Base-by-base conservation (phyloP, 495 filamentous ascomycete species). In the Patellaria atrata region DNA sequence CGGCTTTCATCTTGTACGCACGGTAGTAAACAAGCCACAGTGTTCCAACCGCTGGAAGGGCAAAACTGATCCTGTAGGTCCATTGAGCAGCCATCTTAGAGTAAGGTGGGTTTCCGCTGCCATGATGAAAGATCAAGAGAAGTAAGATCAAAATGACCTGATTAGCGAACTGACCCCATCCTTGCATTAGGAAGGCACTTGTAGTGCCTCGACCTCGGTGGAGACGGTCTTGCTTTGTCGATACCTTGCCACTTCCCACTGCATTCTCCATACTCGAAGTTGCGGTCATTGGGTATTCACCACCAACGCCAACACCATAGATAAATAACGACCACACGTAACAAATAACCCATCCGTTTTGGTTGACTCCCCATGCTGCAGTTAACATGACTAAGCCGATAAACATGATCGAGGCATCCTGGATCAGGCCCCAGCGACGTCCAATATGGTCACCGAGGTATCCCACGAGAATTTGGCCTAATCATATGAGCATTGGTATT, bases 231-330 rank as follows among this genome's bases (percentile, higher is more conserved):
- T 89, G 81, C 41, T 73, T 75, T 39, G 83, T 87, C 6, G 84
- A 94, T 22, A 94, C 59, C 50, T 77, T 81, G 25, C 85, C 85
- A 22, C 82, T 76, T 13, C 77, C 73, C 24, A 86, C 74, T 9
- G 82, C 78, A 47, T 85, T 86, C 54, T 94, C 85, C 79, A 94
- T 92, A 35, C 83, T 82, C 14, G 78, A 81, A n/a, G 84, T 92
- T 4, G 85, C 85, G 14, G 85, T 92, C 67, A 92, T 94, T 23
- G 85, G 85, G 53, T 94, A 94, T 59, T 92, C 85, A 33, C 84
- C 85, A 55, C 84, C 85, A 35, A 94, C 84, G 48, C 85, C 85
- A 41, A 92, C 69, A 42, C 79, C 75, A 55, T 92, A 94, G 59
- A 94, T 74, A 60, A 91, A 91, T 20, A 94, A 64, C 13, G 79